These are phyloP conservation scores for Microcos paniculata DNA, from an alignment of 345 rosid genomes.

Conservation along the genomic window DNA sequence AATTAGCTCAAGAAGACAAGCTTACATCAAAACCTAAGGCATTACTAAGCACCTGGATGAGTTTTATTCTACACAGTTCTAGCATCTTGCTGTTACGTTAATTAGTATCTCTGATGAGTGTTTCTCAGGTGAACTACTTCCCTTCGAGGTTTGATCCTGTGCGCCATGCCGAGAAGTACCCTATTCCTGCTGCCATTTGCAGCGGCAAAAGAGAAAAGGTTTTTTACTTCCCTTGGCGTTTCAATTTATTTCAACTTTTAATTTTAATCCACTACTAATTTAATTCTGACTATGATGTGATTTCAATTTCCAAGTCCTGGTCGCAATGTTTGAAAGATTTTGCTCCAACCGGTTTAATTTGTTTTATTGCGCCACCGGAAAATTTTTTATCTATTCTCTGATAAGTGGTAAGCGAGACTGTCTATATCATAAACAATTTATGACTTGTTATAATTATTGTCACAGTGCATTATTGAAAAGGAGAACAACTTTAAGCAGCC, in stretches of 20 bases:
- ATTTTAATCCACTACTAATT: neutral
- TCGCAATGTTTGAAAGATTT: neutral
- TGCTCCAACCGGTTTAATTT: neutral
- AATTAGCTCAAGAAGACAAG: no score
- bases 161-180: constrained; percentile 71
- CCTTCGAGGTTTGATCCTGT: constrained; percentile 81
- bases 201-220: constrained; percentile 87
- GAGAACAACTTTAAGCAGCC: constrained; percentile 97
- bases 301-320: neutral
- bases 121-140: constrained; percentile 77
- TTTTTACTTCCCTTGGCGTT: constrained; percentile 9
- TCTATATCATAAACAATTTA: no score
- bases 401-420: neutral
- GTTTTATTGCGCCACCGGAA: neutral
- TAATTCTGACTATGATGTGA: neutral
- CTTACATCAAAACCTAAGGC: no score
- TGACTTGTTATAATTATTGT: neutral
- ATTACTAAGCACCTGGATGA: neutral
- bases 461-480: constrained; percentile 72
- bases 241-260: neutral
- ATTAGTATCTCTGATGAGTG: no score
- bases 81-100: no score
- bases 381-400: neutral
- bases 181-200: constrained; percentile 50
- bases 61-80: neutral